Conservation (phyloP, 805 yeast species). For the Kodamaea neixiangensis region DNA sequence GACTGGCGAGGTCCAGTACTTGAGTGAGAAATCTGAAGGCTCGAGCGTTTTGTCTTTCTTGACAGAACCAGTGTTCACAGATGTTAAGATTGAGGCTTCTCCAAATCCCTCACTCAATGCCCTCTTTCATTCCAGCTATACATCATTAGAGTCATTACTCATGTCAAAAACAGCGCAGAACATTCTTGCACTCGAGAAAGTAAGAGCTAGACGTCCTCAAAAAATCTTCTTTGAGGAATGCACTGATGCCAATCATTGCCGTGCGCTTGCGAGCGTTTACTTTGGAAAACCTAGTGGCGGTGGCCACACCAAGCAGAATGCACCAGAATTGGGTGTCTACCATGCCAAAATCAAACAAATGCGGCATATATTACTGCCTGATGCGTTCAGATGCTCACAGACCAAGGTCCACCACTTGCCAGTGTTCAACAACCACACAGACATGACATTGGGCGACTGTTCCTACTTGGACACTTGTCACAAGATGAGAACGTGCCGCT, state of each 20-base stretch:
- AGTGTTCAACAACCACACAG: slow-evolving; percentile 55
- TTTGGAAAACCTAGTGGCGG: slow-evolving; percentile 18
- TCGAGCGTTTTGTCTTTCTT: background rate
- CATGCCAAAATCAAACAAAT: slow-evolving; percentile 5
- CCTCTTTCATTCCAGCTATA: slow-evolving; percentile 4
- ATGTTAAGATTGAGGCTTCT: background rate
- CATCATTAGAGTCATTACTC: slow-evolving; percentile 6
- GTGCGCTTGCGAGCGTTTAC: slow-evolving; percentile 24
- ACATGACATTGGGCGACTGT: slow-evolving; percentile 77
- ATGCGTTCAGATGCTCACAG: slow-evolving; percentile 24
- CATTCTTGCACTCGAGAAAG: slow-evolving; percentile 40
- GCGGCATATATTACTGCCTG: slow-evolving; percentile 17
- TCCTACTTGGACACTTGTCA: slow-evolving; percentile 94
- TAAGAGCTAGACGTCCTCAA: slow-evolving; percentile 36
- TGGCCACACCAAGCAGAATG: slow-evolving; percentile 11
- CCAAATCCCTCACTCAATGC: background rate
- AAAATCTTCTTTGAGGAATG: slow-evolving; percentile 55
- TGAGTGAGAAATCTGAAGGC: background rate
- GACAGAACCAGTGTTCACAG: background rate
- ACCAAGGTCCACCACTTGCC: slow-evolving; percentile 33
- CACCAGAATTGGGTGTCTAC: slow-evolving; percentile 2
- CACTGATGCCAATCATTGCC: slow-evolving; percentile 39
- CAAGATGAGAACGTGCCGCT: slow-evolving; percentile 76
- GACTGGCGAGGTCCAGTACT: slow-evolving; percentile 2
- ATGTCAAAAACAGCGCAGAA: slow-evolving; percentile 41